These are phyloP conservation scores for Cadophora sp. DNA, from an alignment of 2,329 filamentous ascomycete genomes.

Conservation along the genomic window DNA sequence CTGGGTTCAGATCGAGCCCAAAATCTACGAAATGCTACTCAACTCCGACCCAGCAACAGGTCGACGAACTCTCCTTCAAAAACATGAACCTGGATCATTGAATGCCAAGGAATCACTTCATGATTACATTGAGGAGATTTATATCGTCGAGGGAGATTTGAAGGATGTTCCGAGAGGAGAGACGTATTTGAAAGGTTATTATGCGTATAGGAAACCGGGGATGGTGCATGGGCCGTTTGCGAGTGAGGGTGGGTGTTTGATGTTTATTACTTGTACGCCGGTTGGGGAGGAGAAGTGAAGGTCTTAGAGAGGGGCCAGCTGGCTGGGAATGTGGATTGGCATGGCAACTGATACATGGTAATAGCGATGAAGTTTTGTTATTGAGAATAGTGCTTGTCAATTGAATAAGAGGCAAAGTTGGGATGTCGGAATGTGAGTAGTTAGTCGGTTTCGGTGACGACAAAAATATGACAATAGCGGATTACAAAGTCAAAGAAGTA, in stretches of 20 bases:
- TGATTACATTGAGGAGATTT: conserved; percentile 22
- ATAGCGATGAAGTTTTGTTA: too few relatives aligned
- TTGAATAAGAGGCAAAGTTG: too few relatives aligned
- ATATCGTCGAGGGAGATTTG: conserved; percentile 21
- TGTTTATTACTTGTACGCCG: conserved; percentile 36
- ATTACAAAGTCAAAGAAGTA: too few relatives aligned
- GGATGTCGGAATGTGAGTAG: too few relatives aligned
- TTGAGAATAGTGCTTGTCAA: too few relatives aligned
- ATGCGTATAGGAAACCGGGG: conserved; percentile 22
- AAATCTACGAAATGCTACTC: conserved; percentile 16
- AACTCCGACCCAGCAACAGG: conserved; percentile 12
- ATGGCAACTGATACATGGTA: too few relatives aligned
- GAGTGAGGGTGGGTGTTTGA: conserved; percentile 13
- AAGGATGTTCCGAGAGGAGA: conserved; percentile 6
- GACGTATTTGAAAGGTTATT: conserved; percentile 15
- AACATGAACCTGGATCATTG: conserved; percentile 16
- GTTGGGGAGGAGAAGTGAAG: not conserved
- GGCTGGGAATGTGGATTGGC: too few relatives aligned
- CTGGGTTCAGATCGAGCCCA: conserved; percentile 17
- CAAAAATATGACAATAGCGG: too few relatives aligned
- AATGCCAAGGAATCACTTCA: conserved; percentile 19
- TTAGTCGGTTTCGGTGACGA: too few relatives aligned
- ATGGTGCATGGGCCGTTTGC: conserved; percentile 22
- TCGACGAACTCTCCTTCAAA: conserved; percentile 13
- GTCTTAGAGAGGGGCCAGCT: not conserved